Evolutionary conservation across 768 basidiomycete species (phyloP).

Genomic region (Glaciozyma antarctica): DNA sequence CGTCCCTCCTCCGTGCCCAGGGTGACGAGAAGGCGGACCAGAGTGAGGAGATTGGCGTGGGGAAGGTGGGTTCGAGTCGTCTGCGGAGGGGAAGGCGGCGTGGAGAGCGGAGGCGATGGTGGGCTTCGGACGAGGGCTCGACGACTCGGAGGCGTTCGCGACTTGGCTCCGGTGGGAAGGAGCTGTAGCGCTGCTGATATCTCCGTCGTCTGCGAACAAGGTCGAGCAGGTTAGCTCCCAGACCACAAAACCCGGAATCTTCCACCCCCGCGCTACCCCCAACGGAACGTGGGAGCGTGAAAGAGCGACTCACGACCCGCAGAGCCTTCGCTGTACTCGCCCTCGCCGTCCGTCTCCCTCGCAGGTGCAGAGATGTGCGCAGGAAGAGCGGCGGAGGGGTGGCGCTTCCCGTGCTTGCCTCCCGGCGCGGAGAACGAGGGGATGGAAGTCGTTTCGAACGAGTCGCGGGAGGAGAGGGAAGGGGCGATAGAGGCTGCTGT

Average conservation of each 20-base stretch:
- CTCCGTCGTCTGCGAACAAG: constrained; percentile 54
- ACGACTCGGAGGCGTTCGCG: background rate
- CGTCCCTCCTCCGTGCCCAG: background rate
- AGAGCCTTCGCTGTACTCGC: background rate
- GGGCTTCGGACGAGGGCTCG: constrained; percentile 1
- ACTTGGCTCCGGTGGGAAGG: constrained; percentile 35
- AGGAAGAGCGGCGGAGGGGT: background rate
- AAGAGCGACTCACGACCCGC: constrained; percentile 10
- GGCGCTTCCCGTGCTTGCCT: background rate
- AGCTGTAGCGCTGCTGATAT: constrained; percentile 69
- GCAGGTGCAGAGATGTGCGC: background rate
- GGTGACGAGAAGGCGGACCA: constrained; percentile 2
- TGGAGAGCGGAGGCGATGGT: background rate
- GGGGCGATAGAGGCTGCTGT: background rate
- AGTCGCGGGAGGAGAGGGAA: background rate
- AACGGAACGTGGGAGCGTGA: background rate
- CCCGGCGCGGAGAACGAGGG: background rate
- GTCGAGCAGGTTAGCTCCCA: background rate
- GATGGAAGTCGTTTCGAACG: background rate
- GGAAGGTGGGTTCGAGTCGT: constrained; percentile 13
- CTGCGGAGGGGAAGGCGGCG: constrained; percentile 2
- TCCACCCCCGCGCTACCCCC: background rate
- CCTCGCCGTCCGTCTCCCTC: background rate
- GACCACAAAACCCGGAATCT: background rate
- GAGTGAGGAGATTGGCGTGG: constrained; percentile 2